Evolutionary conservation across 2,329 filamentous ascomycete species (phyloP).

Genomic region (Pseudocercospora cruenta): DNA sequence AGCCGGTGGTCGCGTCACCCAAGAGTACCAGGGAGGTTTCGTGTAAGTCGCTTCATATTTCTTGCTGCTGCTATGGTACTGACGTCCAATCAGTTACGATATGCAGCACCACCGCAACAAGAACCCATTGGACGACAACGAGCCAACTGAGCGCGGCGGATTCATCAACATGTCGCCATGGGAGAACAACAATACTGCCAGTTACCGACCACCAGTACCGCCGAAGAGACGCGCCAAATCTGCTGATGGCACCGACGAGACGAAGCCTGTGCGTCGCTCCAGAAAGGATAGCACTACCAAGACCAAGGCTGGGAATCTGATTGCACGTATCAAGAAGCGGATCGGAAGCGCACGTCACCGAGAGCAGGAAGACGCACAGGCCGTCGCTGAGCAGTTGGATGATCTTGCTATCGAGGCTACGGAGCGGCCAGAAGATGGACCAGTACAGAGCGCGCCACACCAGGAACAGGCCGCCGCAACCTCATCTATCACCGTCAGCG

Average conservation of each 20-base stretch:
- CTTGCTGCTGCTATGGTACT: background rate
- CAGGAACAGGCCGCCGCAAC: background rate
- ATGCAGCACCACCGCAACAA: background rate
- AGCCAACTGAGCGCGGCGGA: constrained; percentile 11
- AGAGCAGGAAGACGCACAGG: constrained; percentile 4
- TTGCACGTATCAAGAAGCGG: constrained; percentile 4
- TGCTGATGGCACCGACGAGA: background rate
- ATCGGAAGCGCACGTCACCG: background rate
- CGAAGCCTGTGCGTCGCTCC: background rate
- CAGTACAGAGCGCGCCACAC: background rate
- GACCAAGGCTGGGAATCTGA: background rate
- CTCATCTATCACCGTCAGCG: background rate
- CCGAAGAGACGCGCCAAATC: background rate
- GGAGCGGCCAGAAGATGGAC: background rate
- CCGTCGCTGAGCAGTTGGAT: background rate
- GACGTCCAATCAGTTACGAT: background rate
- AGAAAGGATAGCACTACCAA: background rate
- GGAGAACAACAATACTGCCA: background rate
- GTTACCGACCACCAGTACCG: background rate
- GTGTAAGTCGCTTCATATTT: constrained; percentile 14
- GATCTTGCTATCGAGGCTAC: background rate
- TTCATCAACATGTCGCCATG: constrained; percentile 17
- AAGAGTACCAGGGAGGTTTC: constrained; percentile 29
- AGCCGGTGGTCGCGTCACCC: constrained; percentile 23
- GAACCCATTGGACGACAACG: constrained; percentile 16